These are phyloP conservation scores for Clarireedia hainanense DNA, from an alignment of 2,329 filamentous ascomycete genomes.

Conservation along the genomic window DNA sequence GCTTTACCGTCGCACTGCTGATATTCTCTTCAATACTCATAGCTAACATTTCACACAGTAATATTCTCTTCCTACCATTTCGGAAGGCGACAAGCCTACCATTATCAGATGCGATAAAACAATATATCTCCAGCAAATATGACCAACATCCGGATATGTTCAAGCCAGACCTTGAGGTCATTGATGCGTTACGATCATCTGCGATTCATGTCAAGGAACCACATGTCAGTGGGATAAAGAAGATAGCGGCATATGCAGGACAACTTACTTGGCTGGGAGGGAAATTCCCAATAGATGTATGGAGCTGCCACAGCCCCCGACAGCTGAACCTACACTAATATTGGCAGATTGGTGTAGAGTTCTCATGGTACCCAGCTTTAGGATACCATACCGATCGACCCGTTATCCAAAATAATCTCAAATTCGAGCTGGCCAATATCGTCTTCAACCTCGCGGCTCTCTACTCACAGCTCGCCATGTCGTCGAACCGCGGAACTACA, in stretches of 20 bases:
- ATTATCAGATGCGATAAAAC: constrained; percentile 74
- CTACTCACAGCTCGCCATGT: constrained; percentile 84
- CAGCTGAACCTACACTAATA: constrained; percentile 10
- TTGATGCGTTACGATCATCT: constrained; percentile 74
- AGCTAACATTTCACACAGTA: constrained; percentile 17
- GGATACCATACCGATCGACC: constrained; percentile 81
- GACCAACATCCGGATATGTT: constrained; percentile 99
- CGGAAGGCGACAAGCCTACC: constrained; percentile 74
- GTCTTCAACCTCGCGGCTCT: constrained; percentile 89
- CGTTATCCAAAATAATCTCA: constrained; percentile 56
- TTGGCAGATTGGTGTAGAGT: constrained; percentile 77
- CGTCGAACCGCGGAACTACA: constrained; percentile 65
- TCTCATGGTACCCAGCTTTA: constrained; percentile 90
- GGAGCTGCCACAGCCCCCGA: constrained; percentile 22
- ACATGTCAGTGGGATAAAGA: constrained; percentile 76
- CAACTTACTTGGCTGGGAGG: constrained; percentile 89
- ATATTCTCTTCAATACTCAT: not conserved
- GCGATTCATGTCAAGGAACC: constrained; percentile 86
- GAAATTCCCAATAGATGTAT: constrained; percentile 92
- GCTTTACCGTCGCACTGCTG: not conserved
- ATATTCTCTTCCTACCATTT: constrained; percentile 53
- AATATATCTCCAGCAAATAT: constrained; percentile 97
- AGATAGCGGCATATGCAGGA: constrained; percentile 84
- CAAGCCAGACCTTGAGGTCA: constrained; percentile 74
- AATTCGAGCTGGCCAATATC: constrained; percentile 84